phyloP scores from a whole-genome alignment of 1,139 yeast genomes.

The Sugiyamaella grinbergsii region DNA sequence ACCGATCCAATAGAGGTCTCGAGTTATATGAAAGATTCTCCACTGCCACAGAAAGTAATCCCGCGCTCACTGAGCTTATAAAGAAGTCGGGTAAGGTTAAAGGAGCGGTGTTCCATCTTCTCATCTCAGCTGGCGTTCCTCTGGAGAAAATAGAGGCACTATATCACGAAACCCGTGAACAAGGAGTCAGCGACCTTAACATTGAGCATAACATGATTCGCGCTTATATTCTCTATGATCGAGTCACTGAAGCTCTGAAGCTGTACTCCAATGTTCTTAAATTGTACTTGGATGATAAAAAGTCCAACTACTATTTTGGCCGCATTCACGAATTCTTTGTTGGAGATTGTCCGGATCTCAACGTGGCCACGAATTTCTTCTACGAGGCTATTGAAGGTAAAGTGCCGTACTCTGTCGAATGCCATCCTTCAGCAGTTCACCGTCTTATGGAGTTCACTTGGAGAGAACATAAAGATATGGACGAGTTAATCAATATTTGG shows the following conservation, averaged over 20 bases:
- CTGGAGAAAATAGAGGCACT: slow-evolving; percentile 60
- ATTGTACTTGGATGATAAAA: slow-evolving; percentile 37
- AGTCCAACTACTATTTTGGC: slow-evolving; percentile 49
- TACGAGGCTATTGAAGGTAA: slow-evolving; percentile 66
- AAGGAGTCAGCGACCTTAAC: slow-evolving; percentile 41
- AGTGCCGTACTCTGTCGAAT: slow-evolving; percentile 69
- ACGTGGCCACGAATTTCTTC: slow-evolving; percentile 71
- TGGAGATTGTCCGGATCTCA: slow-evolving; percentile 75
- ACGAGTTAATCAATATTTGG: slow-evolving; percentile 66
- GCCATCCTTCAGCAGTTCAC: slow-evolving; percentile 77
- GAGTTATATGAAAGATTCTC: slow-evolving; percentile 48
- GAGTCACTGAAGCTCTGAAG: slow-evolving; percentile 53
- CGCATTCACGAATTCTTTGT: slow-evolving; percentile 79
- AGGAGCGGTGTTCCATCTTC: slow-evolving; percentile 70
- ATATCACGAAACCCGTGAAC: slow-evolving; percentile 46
- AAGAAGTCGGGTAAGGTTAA: slow-evolving; percentile 49
- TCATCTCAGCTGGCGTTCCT: slow-evolving; percentile 59
- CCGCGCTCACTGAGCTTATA: slow-evolving; percentile 23
- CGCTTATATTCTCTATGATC: slow-evolving; percentile 57
- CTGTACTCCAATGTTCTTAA: slow-evolving; percentile 50
- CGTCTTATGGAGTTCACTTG: slow-evolving; percentile 66
- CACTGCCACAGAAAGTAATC: slow-evolving; percentile 30
- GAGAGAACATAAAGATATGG: slow-evolving; percentile 57
- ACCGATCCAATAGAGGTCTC: slow-evolving; percentile 55
- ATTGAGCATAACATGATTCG: slow-evolving; percentile 62